Percentiles rank a stretch among this genome's conserved stretches.
Conservation (phyloP, 352 stramenopile species). For the Phytopythium chamaehyphon region DNA sequence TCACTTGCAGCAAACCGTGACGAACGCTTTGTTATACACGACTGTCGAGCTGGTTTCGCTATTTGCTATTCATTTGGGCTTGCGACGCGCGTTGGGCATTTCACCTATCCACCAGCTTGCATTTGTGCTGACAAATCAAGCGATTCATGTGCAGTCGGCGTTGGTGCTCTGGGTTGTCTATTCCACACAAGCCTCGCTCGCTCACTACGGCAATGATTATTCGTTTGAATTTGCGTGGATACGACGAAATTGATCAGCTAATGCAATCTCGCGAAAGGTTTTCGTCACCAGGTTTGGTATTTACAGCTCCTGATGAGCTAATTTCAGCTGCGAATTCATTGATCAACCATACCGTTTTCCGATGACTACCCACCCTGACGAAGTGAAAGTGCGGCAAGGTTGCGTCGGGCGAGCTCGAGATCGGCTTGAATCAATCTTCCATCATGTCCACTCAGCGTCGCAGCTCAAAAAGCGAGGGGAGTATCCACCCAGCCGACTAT, state of each 20-base stretch:
- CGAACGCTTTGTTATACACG: conserved; percentile 18
- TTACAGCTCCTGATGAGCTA: too few species aligned
- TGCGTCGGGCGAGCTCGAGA: not conserved
- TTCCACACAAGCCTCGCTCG: conserved; percentile 10
- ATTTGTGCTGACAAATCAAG: conserved; percentile 21
- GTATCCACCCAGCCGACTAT: not conserved
- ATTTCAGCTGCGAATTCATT: too few species aligned
- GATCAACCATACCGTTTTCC: too few species aligned
- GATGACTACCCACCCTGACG: too few species aligned
- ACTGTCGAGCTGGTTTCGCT: conserved; percentile 22
- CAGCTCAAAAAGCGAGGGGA: not conserved
- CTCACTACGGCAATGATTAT: conserved; percentile 19
- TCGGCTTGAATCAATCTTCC: not conserved
- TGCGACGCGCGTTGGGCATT: conserved; percentile 11
- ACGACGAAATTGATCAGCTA: not conserved
- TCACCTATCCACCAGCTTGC: conserved; percentile 14
- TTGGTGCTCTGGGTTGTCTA: conserved; percentile 23
- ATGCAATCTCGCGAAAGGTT: too few species aligned
- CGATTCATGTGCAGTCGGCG: conserved; percentile 12
- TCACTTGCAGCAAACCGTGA: not conserved
- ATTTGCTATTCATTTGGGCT: conserved; percentile 5
- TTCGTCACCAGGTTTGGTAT: too few species aligned
- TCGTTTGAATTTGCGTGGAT: conserved; percentile 22
- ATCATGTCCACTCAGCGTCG: not conserved
- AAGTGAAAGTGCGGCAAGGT: not conserved